These are phyloP conservation scores for Diaporthe batatas DNA, from an alignment of 2,329 filamentous ascomycete genomes.

Conservation along the genomic window DNA sequence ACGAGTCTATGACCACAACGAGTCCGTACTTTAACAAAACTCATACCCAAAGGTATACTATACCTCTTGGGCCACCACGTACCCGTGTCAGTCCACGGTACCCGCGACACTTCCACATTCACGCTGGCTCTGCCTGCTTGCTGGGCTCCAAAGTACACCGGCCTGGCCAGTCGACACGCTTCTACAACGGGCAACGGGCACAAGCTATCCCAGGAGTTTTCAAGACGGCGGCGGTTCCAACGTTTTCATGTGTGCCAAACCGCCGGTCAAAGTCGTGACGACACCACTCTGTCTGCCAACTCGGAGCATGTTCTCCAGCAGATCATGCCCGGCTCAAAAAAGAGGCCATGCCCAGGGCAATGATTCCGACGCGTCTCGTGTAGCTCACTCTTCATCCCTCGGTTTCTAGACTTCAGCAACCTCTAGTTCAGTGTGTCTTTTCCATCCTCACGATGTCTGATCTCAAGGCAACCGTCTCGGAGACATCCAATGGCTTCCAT, in stretches of 20 bases:
- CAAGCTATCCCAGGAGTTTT: constrained; percentile 16
- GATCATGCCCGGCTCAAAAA: constrained; percentile 31
- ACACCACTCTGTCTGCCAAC: constrained; percentile 30
- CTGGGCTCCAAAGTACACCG: neutral
- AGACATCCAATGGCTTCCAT: constrained; percentile 75
- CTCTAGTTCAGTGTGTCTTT: neutral
- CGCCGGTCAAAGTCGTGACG: constrained; percentile 37
- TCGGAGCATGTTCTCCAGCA: neutral
- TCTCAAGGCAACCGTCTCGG: constrained; percentile 73
- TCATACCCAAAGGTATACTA: constrained; percentile 5
- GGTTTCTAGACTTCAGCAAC: neutral
- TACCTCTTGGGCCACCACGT: neutral
- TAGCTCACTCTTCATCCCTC: neutral
- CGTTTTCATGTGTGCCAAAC: constrained; percentile 28
- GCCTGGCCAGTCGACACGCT: neutral
- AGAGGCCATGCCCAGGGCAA: neutral
- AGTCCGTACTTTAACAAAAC: neutral
- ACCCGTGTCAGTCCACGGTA: neutral
- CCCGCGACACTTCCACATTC: neutral
- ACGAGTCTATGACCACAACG: constrained; percentile 25
- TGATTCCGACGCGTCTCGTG: neutral
- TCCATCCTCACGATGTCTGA: constrained; percentile 70
- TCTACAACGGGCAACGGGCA: constrained; percentile 2
- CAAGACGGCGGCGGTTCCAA: constrained; percentile 16
- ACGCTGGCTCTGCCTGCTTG: neutral